Evolutionary conservation across 2,329 filamentous ascomycete species (phyloP), one percentile per base, ranked within the genome.

Genomic region (Aspergillus hortae): DNA sequence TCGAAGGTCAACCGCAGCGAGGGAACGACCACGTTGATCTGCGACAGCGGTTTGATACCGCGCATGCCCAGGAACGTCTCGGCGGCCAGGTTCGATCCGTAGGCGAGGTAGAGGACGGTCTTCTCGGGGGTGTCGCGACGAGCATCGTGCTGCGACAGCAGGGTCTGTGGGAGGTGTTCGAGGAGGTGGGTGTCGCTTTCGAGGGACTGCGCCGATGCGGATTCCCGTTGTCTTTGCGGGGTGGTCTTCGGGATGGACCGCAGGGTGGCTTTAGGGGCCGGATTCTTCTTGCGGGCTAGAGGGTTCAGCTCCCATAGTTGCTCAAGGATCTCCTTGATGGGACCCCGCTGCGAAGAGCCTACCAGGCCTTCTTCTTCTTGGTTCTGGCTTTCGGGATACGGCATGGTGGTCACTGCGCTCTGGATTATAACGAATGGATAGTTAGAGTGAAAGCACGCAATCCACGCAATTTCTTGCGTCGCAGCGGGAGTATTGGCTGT

Each of bases 1-100:
- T 94, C 88, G 69, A 99, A 96, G 6, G 86, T 89, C 48, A 99
- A 77, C 46, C 82, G 79, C 44, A 97, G 77, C 4, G 82, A 80
- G 0, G 94, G 94, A 2, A 90, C 90, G 4, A 87, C 82, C 6
- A 96, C 92, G 64, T 91, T 91, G 65, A 92, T 74, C 57, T 88
- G 82, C 36, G 89, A 90, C 12, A 97, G 64, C 0, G 94, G 94
- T 23, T 82, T 83, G 72, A 97, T 92, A 54, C 87, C 87, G 48
- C 92, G 86, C 54, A 73, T 77, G 53, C 88, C 89, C 44, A 86
- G 80, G 70, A 97, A 96, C 0, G 89, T 95, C 67, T 90, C 77
- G 12, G 86, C 83, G 55, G 81, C 84, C 56, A 97, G 82, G 69
- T 97, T 97, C 48, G 91, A 96, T 60, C 92, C 94, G 68, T 96